phyloP scores from a whole-genome alignment of 176 grass and related monocot species.

The Oryza officinalis region DNA sequence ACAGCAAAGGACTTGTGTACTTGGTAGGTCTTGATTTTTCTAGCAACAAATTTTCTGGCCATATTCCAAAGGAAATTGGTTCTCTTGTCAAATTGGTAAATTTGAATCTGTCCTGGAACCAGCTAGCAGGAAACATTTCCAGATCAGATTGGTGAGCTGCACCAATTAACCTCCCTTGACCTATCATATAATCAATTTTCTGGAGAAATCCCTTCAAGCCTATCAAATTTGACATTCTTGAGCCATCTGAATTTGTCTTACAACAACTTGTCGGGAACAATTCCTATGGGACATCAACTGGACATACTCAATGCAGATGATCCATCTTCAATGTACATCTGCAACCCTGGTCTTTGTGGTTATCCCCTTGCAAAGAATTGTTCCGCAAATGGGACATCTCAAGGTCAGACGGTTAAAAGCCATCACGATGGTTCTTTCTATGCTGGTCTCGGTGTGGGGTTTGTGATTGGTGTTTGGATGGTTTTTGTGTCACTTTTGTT shows the following conservation, averaged over 20 bases:
- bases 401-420: no score
- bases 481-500: conserved; percentile 23
- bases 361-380: conserved; percentile 31
- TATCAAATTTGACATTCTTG: conserved; percentile 1
- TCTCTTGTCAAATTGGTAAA: not conserved
- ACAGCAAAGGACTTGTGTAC: no score
- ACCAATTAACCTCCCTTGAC: conserved; percentile 37
- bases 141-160: conserved; percentile 6
- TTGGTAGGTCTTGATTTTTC: not conserved
- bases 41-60: conserved; percentile 10
- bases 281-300: conserved; percentile 22
- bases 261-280: conserved; percentile 43
- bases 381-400: not conserved
- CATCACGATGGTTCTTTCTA: not conserved
- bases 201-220: conserved; percentile 10
- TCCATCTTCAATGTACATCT: conserved; percentile 17
- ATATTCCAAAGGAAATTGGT: conserved; percentile 30
- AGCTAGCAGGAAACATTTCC: conserved; percentile 35
- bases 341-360: conserved; percentile 39
- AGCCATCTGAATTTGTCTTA: conserved; percentile 41
- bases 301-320: conserved; percentile 7
- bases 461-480: not conserved
- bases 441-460: not conserved
- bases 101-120: conserved; percentile 37
- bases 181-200: conserved; percentile 39